phyloP scores from a whole-genome alignment of 2,329 filamentous ascomycete genomes.

The Myotisia sp. region DNA sequence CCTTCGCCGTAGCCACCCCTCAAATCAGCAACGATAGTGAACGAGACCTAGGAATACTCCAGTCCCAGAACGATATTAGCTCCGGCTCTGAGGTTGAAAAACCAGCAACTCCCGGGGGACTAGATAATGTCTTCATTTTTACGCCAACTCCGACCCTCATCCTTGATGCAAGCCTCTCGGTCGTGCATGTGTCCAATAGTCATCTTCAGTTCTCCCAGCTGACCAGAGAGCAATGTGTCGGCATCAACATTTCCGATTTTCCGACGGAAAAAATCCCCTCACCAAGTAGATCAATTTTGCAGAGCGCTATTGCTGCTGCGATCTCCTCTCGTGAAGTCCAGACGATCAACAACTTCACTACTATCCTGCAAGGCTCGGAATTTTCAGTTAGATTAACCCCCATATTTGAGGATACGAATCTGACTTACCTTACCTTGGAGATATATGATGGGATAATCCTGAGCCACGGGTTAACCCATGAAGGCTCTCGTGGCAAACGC shows the following conservation, averaged over 20 bases:
- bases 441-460: no score
- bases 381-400: slow-evolving; percentile 25
- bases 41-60: no score
- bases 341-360: slow-evolving; percentile 19
- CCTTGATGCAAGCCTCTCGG: slow-evolving; percentile 22
- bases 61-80: no score
- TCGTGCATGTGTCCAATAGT: slow-evolving; percentile 33
- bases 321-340: slow-evolving; percentile 23
- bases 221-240: slow-evolving; percentile 23
- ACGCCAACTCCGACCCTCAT: slow-evolving; percentile 28
- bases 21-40: no score
- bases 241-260: slow-evolving; percentile 28
- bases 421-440: slow-evolving; percentile 30
- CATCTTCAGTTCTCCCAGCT: slow-evolving; percentile 24
- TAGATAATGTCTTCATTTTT: slow-evolving; percentile 12
- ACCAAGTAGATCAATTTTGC: slow-evolving; percentile 24
- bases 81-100: no score
- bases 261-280: slow-evolving; percentile 21
- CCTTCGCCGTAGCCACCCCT: no score
- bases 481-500: background rate
- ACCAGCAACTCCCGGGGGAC: no score
- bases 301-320: slow-evolving; percentile 25
- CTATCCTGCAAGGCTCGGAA: slow-evolving; percentile 20
- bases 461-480: no score
- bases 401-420: slow-evolving; percentile 25